Percentiles rank a stretch among this genome's conserved stretches.
Conservation (phyloP, 2,329 filamentous ascomycete species). For the Chrysosporium queenslandicum region DNA sequence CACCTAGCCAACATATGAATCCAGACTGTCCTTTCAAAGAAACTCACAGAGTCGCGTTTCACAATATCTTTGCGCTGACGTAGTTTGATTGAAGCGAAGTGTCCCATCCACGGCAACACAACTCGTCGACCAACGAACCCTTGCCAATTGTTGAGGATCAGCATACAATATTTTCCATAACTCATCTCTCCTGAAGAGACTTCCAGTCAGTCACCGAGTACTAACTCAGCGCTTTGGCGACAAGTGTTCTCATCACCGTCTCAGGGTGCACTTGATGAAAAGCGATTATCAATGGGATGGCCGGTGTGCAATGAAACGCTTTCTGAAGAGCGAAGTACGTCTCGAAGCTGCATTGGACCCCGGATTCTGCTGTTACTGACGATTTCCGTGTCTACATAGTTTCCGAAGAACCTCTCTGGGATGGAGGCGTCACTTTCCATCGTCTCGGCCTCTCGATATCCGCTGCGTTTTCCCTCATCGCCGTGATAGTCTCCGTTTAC, state of each 20-base stretch:
- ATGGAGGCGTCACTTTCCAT: constrained; percentile 47
- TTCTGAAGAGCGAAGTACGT: constrained; percentile 38
- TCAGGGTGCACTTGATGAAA: background rate
- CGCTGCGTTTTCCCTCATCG: constrained; percentile 44
- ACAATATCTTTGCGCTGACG: background rate
- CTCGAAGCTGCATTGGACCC: too few species aligned
- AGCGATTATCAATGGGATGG: constrained; percentile 7
- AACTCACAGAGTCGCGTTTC: background rate
- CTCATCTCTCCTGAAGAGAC: too few species aligned
- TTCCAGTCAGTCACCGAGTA: too few species aligned
- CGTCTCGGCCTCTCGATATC: constrained; percentile 46
- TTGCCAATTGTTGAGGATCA: background rate
- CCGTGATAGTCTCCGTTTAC: constrained; percentile 43
- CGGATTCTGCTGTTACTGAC: background rate
- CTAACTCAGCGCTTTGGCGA: too few species aligned
- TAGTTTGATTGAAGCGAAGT: too few species aligned
- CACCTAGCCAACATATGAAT: too few species aligned
- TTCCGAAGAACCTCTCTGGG: constrained; percentile 43
- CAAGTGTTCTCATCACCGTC: too few species aligned
- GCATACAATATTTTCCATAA: background rate
- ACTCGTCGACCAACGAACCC: background rate
- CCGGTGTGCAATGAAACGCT: constrained; percentile 41
- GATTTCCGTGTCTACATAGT: constrained; percentile 30
- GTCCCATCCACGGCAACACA: background rate
- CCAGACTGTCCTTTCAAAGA: too few species aligned